Percentiles rank a stretch among this genome's conserved stretches.
Conservation (phyloP, 31 red algal species). For the Asparagopsis taxiformis region DNA sequence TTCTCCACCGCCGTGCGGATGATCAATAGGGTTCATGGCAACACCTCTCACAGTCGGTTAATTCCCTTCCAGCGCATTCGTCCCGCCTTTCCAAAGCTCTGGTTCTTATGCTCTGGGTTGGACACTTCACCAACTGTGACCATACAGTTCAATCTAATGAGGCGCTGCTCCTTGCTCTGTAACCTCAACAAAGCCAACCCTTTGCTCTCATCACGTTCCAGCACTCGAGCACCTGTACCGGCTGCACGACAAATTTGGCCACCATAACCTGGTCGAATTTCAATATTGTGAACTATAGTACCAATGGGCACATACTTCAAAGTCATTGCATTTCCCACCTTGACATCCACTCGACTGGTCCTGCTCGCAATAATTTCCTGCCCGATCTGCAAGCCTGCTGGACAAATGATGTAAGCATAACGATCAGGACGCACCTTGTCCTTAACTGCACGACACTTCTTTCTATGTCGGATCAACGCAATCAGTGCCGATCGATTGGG, state of each 20-base stretch:
- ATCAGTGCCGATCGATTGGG: not conserved
- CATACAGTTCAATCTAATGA: not conserved
- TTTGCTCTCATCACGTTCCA: not conserved
- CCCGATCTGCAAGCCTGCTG: conserved; percentile 79
- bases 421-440: conserved; percentile 1
- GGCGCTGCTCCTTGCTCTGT: not conserved
- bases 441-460: not conserved
- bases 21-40: conserved; percentile 76
- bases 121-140: not conserved
- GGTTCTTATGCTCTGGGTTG: not conserved
- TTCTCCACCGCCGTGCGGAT: conserved; percentile 64
- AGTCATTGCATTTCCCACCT: not conserved
- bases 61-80: conserved; percentile 25
- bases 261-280: not conserved
- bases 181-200: not conserved
- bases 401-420: conserved; percentile 93
- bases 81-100: conserved; percentile 57
- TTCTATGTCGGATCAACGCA: not conserved
- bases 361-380: conserved; percentile 67
- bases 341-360: conserved; percentile 22
- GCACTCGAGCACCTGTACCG: not conserved
- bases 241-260: not conserved
- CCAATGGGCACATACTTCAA: not conserved
- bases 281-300: not conserved
- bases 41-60: conserved; percentile 58